Evolutionary conservation across 1,284 basidiomycete genomes (phyloP).

Genomic region (Apiotrichum domesticum): DNA sequence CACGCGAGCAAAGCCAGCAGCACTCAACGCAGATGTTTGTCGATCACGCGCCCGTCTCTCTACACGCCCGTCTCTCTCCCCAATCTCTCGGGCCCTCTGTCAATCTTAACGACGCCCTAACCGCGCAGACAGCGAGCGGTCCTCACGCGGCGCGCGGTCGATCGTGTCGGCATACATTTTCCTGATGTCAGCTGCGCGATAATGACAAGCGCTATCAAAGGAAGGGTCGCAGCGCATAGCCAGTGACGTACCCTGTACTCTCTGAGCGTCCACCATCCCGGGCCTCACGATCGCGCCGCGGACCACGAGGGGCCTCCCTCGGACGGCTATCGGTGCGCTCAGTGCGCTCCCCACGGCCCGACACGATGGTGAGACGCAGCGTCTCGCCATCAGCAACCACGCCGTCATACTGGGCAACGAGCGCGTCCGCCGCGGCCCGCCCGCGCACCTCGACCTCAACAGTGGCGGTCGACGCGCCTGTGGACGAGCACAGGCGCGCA

Average conservation of each 20-base stretch:
- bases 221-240: too few relatives aligned
- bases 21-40: too few relatives aligned
- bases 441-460: conserved; percentile 70
- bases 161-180: conserved; percentile 71
- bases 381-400: conserved; percentile 74
- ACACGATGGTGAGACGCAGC: conserved; percentile 56
- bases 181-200: conserved; percentile 44
- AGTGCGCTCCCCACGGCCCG: neutral
- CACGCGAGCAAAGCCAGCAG: too few relatives aligned
- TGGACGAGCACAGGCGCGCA: conserved; percentile 48
- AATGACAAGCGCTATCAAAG: too few relatives aligned
- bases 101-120: neutral
- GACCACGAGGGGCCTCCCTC: neutral
- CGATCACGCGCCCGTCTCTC: too few relatives aligned
- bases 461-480: conserved; percentile 49
- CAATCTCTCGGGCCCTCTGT: neutral
- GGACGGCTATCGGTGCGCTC: neutral
- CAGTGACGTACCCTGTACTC: too few relatives aligned
- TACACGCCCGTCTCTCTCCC: neutral
- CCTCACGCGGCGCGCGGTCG: neutral
- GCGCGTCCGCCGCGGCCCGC: conserved; percentile 57
- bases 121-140: neutral
- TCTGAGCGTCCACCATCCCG: too few relatives aligned
- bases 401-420: conserved; percentile 68
- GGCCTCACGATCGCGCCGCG: too few relatives aligned